These are phyloP conservation scores for Circinella umbellata DNA, from an alignment of 371 early-diverging fungal genomes.

Conservation along the genomic window DNA sequence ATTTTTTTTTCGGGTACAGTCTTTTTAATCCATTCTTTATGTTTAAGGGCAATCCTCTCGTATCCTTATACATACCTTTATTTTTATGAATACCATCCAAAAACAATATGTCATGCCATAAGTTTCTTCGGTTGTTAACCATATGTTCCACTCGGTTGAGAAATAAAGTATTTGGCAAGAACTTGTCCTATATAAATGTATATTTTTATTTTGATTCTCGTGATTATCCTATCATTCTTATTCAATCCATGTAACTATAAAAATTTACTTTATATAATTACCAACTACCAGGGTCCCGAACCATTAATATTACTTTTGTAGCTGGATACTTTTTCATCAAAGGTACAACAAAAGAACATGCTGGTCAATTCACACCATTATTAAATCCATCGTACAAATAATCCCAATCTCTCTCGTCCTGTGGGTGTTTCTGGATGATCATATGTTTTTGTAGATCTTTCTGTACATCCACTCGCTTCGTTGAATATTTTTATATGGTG, in stretches of 20 bases:
- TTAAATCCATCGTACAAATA: not conserved
- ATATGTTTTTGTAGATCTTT: constrained; percentile 20
- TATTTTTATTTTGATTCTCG: too few species aligned
- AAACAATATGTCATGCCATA: constrained; percentile 17
- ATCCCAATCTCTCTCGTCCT: constrained; percentile 18
- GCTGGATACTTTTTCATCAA: constrained; percentile 38
- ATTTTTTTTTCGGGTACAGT: constrained; percentile 28
- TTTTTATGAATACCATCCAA: constrained; percentile 24
- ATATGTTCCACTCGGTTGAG: too few species aligned
- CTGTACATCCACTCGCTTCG: constrained; percentile 17
- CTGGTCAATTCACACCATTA: constrained; percentile 21
- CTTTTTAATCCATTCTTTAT: constrained; percentile 34
- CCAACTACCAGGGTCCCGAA: constrained; percentile 39
- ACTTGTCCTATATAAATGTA: too few species aligned
- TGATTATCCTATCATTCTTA: too few species aligned
- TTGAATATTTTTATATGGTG: constrained; percentile 22
- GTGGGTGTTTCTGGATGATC: constrained; percentile 12
- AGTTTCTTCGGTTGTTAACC: not conserved
- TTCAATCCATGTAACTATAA: too few species aligned
- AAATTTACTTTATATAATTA: constrained; percentile 14
- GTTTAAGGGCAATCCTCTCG: constrained; percentile 24
- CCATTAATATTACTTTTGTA: constrained; percentile 42
- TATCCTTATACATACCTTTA: constrained; percentile 17
- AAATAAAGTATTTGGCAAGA: too few species aligned
- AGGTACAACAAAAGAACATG: constrained; percentile 17